Percentiles rank a stretch among this genome's conserved stretches.
Conservation (phyloP, 805 yeast genomes). For the Candida bentonensis region DNA sequence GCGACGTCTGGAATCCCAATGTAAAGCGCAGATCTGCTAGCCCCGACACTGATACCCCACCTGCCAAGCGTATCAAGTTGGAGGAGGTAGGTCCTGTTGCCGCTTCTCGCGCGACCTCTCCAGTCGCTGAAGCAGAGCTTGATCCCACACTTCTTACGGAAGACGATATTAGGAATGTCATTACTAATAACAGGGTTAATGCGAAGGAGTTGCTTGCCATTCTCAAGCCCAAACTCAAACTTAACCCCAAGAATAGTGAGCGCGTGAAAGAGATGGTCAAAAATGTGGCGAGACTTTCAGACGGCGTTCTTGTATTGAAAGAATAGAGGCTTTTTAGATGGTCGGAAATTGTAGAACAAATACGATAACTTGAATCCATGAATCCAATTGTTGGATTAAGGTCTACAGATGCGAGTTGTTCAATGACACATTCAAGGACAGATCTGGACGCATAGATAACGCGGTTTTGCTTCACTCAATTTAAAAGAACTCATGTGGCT, state of each 20-base stretch:
- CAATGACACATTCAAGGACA: not conserved
- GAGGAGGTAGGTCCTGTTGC: constrained; percentile 10
- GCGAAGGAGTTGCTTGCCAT: constrained; percentile 49
- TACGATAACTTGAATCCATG: not conserved
- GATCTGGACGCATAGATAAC: too few species aligned
- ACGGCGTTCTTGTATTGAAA: constrained; percentile 23
- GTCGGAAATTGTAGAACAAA: not conserved
- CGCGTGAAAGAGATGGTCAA: constrained; percentile 45
- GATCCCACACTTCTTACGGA: constrained; percentile 40
- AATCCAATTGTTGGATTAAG: not conserved
- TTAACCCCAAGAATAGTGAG: constrained; percentile 48
- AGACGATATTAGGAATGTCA: constrained; percentile 54
- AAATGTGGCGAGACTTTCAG: constrained; percentile 40
- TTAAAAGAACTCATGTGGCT: too few species aligned
- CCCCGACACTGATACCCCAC: constrained; percentile 10
- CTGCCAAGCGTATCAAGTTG: constrained; percentile 22
- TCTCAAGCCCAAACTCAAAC: constrained; percentile 46
- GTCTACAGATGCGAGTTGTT: not conserved
- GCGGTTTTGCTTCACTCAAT: too few species aligned
- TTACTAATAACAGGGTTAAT: constrained; percentile 31
- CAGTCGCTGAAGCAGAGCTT: constrained; percentile 22
- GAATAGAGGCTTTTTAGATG: constrained; percentile 1
- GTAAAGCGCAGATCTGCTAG: constrained; percentile 26
- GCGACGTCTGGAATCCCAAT: constrained; percentile 74
- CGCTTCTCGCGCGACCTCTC: constrained; percentile 6